Percentiles rank a stretch among this genome's conserved stretches.
Evolutionary conservation across 176 grass and related monocot genomes (phyloP).

Genomic region (Musa itinerans): DNA sequence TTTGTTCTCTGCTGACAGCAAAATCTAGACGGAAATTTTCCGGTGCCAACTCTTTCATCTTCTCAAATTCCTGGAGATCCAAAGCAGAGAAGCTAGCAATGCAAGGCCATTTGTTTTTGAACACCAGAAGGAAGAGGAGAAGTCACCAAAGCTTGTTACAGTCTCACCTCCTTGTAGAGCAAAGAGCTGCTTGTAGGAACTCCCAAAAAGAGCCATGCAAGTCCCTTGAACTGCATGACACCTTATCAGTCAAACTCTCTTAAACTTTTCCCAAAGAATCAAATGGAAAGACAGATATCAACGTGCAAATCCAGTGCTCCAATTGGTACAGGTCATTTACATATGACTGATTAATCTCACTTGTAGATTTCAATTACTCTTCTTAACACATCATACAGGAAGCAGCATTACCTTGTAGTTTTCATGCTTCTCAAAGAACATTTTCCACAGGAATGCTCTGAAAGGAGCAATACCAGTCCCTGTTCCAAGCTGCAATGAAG

Average conservation of each 20-base stretch:
- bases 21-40: conserved; percentile 82
- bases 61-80: conserved; percentile 62
- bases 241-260: not conserved
- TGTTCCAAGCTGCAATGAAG: conserved; percentile 61
- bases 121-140: not conserved
- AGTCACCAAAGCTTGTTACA: not conserved
- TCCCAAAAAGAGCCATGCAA: conserved; percentile 95
- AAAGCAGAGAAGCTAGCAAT: not conserved
- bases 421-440: conserved; percentile 93
- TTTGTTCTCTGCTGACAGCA: conserved; percentile 87
- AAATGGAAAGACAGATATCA: not conserved
- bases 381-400: not conserved
- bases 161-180: conserved; percentile 69
- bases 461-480: conserved; percentile 93
- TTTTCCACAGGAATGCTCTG: conserved; percentile 85
- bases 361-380: not conserved
- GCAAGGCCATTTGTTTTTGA: not conserved
- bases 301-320: not conserved
- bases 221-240: conserved; percentile 66
- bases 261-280: not conserved
- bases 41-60: conserved; percentile 66
- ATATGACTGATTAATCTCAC: not conserved
- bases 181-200: conserved; percentile 75
- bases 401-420: conserved; percentile 64
- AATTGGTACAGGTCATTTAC: not conserved